phyloP scores from a whole-genome alignment of 2,329 filamentous ascomycete genomes.

The Penicillium rolfsii region DNA sequence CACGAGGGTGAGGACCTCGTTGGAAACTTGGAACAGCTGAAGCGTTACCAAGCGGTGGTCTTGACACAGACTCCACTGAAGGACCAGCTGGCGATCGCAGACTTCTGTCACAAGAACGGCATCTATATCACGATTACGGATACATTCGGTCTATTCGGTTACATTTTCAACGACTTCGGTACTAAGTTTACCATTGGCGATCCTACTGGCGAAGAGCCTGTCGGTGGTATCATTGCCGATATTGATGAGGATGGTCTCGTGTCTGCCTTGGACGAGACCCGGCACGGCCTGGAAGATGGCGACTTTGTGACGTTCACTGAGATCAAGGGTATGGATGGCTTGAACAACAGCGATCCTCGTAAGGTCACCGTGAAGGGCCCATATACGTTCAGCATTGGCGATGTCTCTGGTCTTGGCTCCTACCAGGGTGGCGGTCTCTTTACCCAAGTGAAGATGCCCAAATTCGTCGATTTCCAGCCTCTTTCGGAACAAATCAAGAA shows the following conservation, averaged over 20 bases:
- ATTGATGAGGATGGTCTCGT: constrained; percentile 90
- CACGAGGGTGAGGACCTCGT: constrained; percentile 68
- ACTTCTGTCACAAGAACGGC: constrained; percentile 91
- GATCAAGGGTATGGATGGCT: constrained; percentile 83
- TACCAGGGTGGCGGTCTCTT: constrained; percentile 90
- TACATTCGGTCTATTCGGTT: constrained; percentile 91
- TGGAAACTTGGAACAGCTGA: constrained; percentile 76
- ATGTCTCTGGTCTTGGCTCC: constrained; percentile 81
- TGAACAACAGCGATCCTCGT: constrained; percentile 81
- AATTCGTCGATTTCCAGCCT: constrained; percentile 84
- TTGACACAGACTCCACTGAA: constrained; percentile 81
- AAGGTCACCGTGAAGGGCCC: constrained; percentile 94
- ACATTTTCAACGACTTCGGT: constrained; percentile 96
- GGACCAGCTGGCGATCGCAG: constrained; percentile 79
- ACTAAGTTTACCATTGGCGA: constrained; percentile 90
- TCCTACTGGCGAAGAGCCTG: constrained; percentile 83
- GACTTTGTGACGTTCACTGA: constrained; percentile 96
- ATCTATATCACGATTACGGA: constrained; percentile 89
- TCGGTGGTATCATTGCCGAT: constrained; percentile 84
- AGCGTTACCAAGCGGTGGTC: constrained; percentile 90
- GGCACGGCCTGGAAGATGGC: constrained; percentile 93
- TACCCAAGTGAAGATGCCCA: constrained; percentile 98
- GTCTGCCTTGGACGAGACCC: constrained; percentile 89
- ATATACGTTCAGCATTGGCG: constrained; percentile 96
- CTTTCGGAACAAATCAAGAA: constrained; percentile 78